Base-by-base conservation (phyloP, 2,329 filamentous ascomycete species). In the Microdochium bolleyi region DNA sequence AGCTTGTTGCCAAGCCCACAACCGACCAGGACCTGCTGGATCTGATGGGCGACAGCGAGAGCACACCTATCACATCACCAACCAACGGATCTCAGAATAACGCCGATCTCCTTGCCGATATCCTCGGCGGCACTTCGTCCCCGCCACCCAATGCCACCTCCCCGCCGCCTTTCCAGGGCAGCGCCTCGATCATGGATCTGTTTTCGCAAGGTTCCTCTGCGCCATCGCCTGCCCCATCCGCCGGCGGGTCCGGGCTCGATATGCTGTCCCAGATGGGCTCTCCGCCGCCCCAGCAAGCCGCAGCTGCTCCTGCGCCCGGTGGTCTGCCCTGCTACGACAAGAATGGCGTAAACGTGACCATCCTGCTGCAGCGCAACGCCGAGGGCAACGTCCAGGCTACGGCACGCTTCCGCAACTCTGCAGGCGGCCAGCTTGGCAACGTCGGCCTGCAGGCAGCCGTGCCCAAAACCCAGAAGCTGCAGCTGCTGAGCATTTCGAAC, bases 361-460 rank as follows among this genome's bases (percentile, higher is more conserved):
- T 99, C 63, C 85, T 89, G 61, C 78, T 96, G 49, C 92, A 96
- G 67, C 82, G 94, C 48, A 94, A 87, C 59, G 79, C 87, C 3
- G 88, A 89, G 63, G 84, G 85, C 48, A 82, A 83, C 9, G 85
- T 95, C 21, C 91, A 96, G 65, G 85, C 95, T 7, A 77, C 86
- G 50, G 91, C 91, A 16, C 84, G 85, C 9, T 99, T 99, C 77
- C 82, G 81, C 38, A 97, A 97, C 68, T 80, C 73, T 0, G 87
- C 85, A 14, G 77, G 78, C 27, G 78, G 77, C 14, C 72, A 75
- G 14, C 76, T 97, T 49, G 84, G 84, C 16, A 82, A 80, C 48
- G 88, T 97, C 27, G 89, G 89, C 24, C 70, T 99, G 58, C 94
- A 99, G 69, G 94, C 92, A 46, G 94, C 94, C 1, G 94, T 99